These are phyloP conservation scores for Nitzschia sp. DNA, from an alignment of 108 stramenopile species.

Conservation along the genomic window DNA sequence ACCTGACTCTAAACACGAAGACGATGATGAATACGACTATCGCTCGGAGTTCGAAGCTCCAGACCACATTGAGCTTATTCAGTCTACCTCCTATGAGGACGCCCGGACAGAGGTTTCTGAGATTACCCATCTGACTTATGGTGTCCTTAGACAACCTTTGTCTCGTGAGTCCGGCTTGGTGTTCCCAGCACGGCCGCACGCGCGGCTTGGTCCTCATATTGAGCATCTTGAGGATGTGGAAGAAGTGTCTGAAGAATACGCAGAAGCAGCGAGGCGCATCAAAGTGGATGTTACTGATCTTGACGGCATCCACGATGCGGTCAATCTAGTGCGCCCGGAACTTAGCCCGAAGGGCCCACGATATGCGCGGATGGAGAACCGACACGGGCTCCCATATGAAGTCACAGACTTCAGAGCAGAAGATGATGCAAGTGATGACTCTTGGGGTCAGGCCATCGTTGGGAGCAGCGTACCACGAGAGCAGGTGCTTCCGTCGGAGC, in stretches of 20 bases:
- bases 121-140: conserved; percentile 7
- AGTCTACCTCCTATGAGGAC: neutral
- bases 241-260: neutral
- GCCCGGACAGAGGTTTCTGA: conserved; percentile 26
- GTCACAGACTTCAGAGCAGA: conserved; percentile 23
- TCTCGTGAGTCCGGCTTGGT: conserved; percentile 5
- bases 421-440: conserved; percentile 22
- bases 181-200: neutral
- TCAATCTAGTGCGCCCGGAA: conserved; percentile 6
- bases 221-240: conserved; percentile 16
- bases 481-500: neutral
- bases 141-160: too few species aligned
- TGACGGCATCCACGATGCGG: conserved; percentile 15
- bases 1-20: neutral
- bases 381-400: conserved; percentile 38
- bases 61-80: conserved; percentile 19
- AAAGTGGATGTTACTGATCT: conserved; percentile 29
- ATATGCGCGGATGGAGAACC: neutral
- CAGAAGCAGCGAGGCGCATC: neutral
- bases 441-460: conserved; percentile 23
- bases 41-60: conserved; percentile 15
- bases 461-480: neutral
- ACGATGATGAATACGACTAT: conserved; percentile 6
- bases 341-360: neutral
- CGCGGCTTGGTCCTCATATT: conserved; percentile 6